phyloP scores from a whole-genome alignment of 345 rosid species.

The Jatropha curcas region DNA sequence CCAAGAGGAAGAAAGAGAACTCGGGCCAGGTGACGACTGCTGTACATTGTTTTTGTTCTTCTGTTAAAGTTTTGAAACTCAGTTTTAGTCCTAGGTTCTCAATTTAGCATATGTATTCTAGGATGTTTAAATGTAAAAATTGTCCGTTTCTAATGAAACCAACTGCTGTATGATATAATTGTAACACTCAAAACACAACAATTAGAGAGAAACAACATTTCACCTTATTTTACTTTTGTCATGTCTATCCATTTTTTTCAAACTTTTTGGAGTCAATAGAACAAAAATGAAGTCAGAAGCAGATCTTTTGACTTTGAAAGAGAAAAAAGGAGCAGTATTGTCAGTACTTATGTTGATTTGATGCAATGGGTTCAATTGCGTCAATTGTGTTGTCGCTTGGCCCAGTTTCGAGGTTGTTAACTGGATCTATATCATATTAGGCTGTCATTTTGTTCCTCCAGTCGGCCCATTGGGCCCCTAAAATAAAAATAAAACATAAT shows the following conservation, averaged over 20 bases:
- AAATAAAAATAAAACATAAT: no score
- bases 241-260: neutral
- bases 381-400: no score
- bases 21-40: conserved; percentile 41
- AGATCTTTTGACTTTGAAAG: no score
- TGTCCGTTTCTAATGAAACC: neutral
- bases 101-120: conserved; percentile 8
- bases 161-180: conserved; percentile 12
- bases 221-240: neutral
- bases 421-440: no score
- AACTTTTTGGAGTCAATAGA: neutral
- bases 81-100: neutral
- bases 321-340: no score
- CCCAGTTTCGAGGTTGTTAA: no score
- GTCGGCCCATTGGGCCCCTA: no score
- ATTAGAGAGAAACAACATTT: neutral
- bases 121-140: conserved; percentile 21
- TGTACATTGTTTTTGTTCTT: conserved; percentile 12
- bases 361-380: no score
- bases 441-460: no score
- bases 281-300: no score
- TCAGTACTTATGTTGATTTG: no score
- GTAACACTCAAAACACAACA: neutral
- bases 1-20: conserved; percentile 50
- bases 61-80: neutral